Base-by-base conservation (phyloP, 306 rosid genomes). In the Acmispon strigosus region DNA sequence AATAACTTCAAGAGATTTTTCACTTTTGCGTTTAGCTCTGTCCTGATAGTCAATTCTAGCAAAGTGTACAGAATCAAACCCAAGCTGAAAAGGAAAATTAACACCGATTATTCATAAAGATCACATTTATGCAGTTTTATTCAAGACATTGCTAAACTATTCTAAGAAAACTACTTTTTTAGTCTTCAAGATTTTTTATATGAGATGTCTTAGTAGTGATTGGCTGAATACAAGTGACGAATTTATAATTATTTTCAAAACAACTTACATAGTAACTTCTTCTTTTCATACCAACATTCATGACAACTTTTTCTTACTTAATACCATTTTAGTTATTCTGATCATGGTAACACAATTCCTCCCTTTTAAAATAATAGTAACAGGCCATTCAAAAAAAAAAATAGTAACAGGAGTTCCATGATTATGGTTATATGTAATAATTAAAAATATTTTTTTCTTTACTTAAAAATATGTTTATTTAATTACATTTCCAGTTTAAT, bases 1-100 rank as follows among this genome's bases (percentile, higher is more conserved):
- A 52, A 93, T 81, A 66, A 93, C 97, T 85, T 93, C 98, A 44
- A 93, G 96, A 39, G 97, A 76, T 56, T 93, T 93, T 3, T 88
- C 88, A 42, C 1, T 76, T 78, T 75, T 90, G 42, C 98, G 87
- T 66, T 82, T 77, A 22, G 84, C 92, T 81, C 96, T 82, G 66
- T 93, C 98, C 70, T 87, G 94, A 73, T 84, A 90, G 81, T 93
- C 98, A 80, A 93, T 81, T 69, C 98, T 85, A 12, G 98, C 98
- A 39, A 93, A 93, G 82, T 93, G 98, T 7, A 93, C 85, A 6
- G 98, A 93, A 41, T 93, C 98, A 78, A 93, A 93, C 10, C 98
- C 98, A 41, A 90, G 77, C 98, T 93, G 88, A 78, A 81, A 29
- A 53, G 41, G 12, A 54, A 27, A 2, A 80, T 15, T 7, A 9